Evolutionary conservation across 179 eudicot genomes (phyloP), one percentile per base, ranked within the genome.

Genomic region (Silene coronaria): DNA sequence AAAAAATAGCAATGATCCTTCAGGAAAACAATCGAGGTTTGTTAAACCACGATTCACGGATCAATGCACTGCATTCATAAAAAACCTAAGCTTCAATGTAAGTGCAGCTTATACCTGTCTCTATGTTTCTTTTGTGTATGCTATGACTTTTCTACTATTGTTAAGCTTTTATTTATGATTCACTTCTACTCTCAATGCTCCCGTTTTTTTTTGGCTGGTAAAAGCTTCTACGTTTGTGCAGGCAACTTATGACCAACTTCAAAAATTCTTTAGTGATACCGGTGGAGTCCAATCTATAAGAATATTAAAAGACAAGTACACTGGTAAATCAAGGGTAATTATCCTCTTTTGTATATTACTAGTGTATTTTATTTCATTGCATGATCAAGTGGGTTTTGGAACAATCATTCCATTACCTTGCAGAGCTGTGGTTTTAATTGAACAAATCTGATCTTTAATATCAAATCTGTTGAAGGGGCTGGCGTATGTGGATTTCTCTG

Each of bases 401-500:
- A 23, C 59, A 55, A 45, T 55, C 59, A 4, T 65, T 36, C 51
- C 13, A 24, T 58, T 73, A 67, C 61, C 71, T n/a, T 77, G 16
- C 12, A 26, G 9, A 55, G 9, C 9, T 72, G 36, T 60, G 57
- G 58, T 72, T 65, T 72, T 19, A 23, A 11, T 57, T n/a, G 45
- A 36, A 65, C 60, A 21, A 3, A 55, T 75, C 64, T 78, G 64
- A 72, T 34, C 10, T 24, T 17, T 21, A 8, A 30, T 45, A 55
- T 1, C 75, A 16, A 55, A 53, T 70, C 34, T 71, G 51, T 53
- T 11, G 46, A 51, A 91, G 98, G 98, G 99, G 65, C 83, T 95
- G 82, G 99, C 99, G 32, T 95, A 95, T 85, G 97, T 92, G 80
- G 99, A 95, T 84, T 95, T 95, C 76, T 81, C 86, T 16, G 88